Evolutionary conservation across 1,139 yeast species (phyloP), one percentile per base, ranked within the genome.

Genomic region (Yamadazyma mexicana): DNA sequence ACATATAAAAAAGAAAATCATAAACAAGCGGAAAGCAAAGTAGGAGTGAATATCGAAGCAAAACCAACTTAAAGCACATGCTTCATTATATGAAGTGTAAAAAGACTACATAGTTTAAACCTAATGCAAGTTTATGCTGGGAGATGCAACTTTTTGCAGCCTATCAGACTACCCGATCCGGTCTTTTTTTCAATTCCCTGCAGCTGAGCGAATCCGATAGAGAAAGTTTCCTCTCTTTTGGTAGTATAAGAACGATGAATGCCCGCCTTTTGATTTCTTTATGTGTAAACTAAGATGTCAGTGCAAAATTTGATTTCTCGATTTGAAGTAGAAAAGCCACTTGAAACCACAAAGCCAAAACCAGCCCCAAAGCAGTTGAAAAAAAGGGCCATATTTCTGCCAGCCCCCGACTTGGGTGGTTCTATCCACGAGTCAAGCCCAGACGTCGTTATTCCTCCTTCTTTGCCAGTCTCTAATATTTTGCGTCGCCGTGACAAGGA

Each of bases 1-100:
- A 62, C 88, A 87, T 61, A 64, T 88, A 30, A 92, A 92, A 68
- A 92, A 92, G 75, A 84, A 83, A 58, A 64, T 84, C 32, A 72
- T 83, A 5, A 80, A 72, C 48, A 85, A 84, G 55, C 56, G 77
- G 37, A 70, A 72, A 52, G 57, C 40, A 66, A 20, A 55, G 46
- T 38, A 47, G 43, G 31, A 4, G 26, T 5, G n/a, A 7, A 24
- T 7, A 4, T 11, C 22, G 8, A 20, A 6, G 8, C 5, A 5
- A 5, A 20, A 20, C 8, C 5, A 20, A 5, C 22, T 20, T 20
- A 20, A 20, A 6, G 8, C 8, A 5, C 22, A 5, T 20, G 5
- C 8, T 20, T 20, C 22, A 5, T 5, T 20, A 24, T 24, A 5
- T 20, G 23, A 20, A 20, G 23, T 20, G n/a, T n/a, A n/a, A n/a